Evolutionary conservation across 352 stramenopile genomes (phyloP).

Genomic region (Phytophthora palmivora): DNA sequence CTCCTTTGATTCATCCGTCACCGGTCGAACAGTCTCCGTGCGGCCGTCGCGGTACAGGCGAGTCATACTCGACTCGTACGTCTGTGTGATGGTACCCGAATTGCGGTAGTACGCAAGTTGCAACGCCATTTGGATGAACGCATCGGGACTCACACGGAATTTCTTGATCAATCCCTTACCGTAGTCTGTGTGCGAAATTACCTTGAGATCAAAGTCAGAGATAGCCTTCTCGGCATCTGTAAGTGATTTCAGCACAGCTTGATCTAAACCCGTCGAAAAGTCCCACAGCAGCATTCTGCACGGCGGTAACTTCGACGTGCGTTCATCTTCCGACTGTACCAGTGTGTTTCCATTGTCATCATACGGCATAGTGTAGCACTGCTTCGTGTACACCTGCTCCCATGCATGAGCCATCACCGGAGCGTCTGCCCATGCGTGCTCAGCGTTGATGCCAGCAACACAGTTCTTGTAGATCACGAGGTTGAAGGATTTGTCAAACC

Average conservation of each 20-base stretch:
- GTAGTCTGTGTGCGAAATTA: slow-evolving; percentile 90
- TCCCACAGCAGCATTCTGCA: slow-evolving; percentile 72
- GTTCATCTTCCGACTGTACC: slow-evolving; percentile 53
- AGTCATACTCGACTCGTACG: slow-evolving; percentile 98
- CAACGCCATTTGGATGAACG: slow-evolving; percentile 96
- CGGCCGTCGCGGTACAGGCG: slow-evolving; percentile 95
- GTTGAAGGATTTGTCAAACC: slow-evolving; percentile 98
- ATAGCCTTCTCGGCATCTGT: slow-evolving; percentile 70
- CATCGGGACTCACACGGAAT: slow-evolving; percentile 94
- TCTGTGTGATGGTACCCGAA: slow-evolving; percentile 93
- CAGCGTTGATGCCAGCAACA: slow-evolving; percentile 92
- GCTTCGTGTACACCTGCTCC: slow-evolving; percentile 78
- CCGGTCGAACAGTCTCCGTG: slow-evolving; percentile 93
- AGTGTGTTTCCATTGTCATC: slow-evolving; percentile 58
- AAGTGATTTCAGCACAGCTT: slow-evolving; percentile 62
- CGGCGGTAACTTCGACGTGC: slow-evolving; percentile 49
- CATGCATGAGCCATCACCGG: slow-evolving; percentile 88
- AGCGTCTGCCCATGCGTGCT: slow-evolving; percentile 94
- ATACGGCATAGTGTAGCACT: slow-evolving; percentile 63
- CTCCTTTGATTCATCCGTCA: slow-evolving; percentile 89
- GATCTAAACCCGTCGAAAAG: slow-evolving; percentile 58
- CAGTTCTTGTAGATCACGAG: slow-evolving; percentile 96
- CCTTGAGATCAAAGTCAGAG: slow-evolving; percentile 89
- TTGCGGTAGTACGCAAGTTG: slow-evolving; percentile 96
- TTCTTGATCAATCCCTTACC: slow-evolving; percentile 92